Evolutionary conservation across 306 rosid genomes (phyloP).

Genomic region (Rosa lucieae): DNA sequence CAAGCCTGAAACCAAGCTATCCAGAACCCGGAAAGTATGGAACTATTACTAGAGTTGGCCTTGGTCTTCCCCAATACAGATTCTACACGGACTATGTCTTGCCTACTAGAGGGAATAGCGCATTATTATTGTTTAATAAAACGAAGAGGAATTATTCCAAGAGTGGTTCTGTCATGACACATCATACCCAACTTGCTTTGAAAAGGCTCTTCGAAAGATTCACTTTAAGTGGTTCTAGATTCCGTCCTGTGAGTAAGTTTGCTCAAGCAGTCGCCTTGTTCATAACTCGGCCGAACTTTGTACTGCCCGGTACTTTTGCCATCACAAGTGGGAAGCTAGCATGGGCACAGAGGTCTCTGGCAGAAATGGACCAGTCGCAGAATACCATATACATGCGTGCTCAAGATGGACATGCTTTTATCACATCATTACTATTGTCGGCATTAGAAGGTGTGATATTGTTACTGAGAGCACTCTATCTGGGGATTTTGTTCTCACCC

Average conservation of each 20-base stretch:
- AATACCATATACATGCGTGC: constrained; percentile 63
- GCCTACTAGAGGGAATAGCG: constrained; percentile 36
- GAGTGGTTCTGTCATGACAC: constrained; percentile 43
- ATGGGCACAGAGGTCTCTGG: constrained; percentile 56
- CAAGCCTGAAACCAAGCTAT: constrained; percentile 35
- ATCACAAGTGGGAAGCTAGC: constrained; percentile 77
- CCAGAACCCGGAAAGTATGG: constrained; percentile 50
- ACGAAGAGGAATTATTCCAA: constrained; percentile 35
- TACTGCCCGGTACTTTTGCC: constrained; percentile 87
- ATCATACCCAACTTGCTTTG: constrained; percentile 62
- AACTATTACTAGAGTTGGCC: constrained; percentile 42
- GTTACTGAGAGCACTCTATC: constrained; percentile 67
- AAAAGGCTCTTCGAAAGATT: constrained; percentile 55
- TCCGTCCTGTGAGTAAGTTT: constrained; percentile 57
- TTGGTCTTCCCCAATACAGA: constrained; percentile 45
- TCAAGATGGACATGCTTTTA: constrained; percentile 72
- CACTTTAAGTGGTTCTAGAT: constrained; percentile 36
- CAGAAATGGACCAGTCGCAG: constrained; percentile 52
- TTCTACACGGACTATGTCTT: constrained; percentile 41
- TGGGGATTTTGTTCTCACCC: constrained; percentile 81
- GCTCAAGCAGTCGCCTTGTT: constrained; percentile 92
- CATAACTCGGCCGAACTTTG: constrained; percentile 63
- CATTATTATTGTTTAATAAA: constrained; percentile 41
- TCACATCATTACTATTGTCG: constrained; percentile 50
- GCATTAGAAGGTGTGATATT: constrained; percentile 63